These are phyloP conservation scores for Camellia sinensis DNA, from an alignment of 148 eudicot genomes.

Conservation along the genomic window DNA sequence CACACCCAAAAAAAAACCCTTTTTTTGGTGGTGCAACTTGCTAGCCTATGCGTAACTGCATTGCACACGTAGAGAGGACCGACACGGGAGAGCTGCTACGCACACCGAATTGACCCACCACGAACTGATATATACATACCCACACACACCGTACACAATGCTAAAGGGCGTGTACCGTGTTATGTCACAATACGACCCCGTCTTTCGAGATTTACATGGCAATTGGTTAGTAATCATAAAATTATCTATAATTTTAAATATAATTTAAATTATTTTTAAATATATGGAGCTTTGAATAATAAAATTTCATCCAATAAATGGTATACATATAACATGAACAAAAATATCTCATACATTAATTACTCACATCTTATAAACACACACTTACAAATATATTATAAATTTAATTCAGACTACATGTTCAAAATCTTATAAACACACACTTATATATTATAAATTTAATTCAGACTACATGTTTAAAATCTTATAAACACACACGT, in stretches of 20 bases:
- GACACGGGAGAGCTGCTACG: too few relatives aligned
- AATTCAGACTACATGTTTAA: neutral
- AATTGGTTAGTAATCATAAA: too few relatives aligned
- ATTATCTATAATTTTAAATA: too few relatives aligned
- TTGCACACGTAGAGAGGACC: too few relatives aligned
- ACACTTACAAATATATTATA: neutral
- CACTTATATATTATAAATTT: neutral
- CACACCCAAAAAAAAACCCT: slow-evolving; percentile 21
- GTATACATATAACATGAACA: neutral
- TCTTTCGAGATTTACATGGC: too few relatives aligned
- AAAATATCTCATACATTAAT: too few relatives aligned
- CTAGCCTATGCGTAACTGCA: too few relatives aligned
- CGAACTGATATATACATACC: too few relatives aligned
- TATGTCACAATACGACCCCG: too few relatives aligned
- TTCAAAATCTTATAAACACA: neutral
- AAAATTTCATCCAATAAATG: neutral
- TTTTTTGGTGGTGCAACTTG: slow-evolving; percentile 20
- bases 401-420: neutral
- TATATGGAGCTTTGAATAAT: neutral
- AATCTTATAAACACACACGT: neutral
- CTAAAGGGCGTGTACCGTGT: too few relatives aligned
- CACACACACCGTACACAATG: too few relatives aligned
- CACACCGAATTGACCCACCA: too few relatives aligned
- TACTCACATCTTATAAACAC: neutral
- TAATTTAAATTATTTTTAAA: neutral